Evolutionary conservation across 345 rosid genomes (phyloP), one percentile per base, ranked within the genome.

Genomic region (Euphorbia pulcherrima): DNA sequence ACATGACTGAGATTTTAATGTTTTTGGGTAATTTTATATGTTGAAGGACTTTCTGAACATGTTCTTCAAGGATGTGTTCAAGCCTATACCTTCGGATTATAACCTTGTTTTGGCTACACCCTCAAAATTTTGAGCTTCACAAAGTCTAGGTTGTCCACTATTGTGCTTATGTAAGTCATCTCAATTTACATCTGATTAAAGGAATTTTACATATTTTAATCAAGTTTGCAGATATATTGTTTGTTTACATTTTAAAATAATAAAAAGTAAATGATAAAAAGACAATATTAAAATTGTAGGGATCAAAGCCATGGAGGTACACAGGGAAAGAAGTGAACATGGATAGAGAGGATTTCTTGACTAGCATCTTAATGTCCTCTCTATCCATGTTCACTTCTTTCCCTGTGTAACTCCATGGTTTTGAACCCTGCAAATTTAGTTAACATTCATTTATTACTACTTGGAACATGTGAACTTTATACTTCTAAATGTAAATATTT

Each of bases 381-480:
- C 96, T 83, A 23, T 86, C 86, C 96, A 92, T 88, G 74, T 92
- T 88, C 54, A 62, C 81, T 72, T 90, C 96, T 65, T 85, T 68
- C 24, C 98, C 97, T 3, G 93, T 90, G 64, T 81, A 92, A 76
- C 90, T 90, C 98, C 98, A 90, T 53, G 98, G 97, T 70, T 92
- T 92, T 21, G 95, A 82, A 4, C 97, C 95, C 96, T 44, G 5
- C 13, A 39, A 26, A n/a, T n/a, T 14, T 13, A 29, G 41, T 28
- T 14, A 52, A 3, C n/a, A 26, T 33, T 33, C 37, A 7, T 33
- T 33, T 2, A 33, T 7, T 39, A 11, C 3, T 46, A 59, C 14
- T 59, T n/a, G 29, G 13, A 24, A 23, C 26, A 21, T 24, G 28
- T 20, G 6, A 53, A 20, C 28, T 23, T 9, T 10, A 17, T 24